These are phyloP conservation scores for Talaromyces adpressus DNA, from an alignment of 495 filamentous ascomycete genomes.

Conservation along the genomic window DNA sequence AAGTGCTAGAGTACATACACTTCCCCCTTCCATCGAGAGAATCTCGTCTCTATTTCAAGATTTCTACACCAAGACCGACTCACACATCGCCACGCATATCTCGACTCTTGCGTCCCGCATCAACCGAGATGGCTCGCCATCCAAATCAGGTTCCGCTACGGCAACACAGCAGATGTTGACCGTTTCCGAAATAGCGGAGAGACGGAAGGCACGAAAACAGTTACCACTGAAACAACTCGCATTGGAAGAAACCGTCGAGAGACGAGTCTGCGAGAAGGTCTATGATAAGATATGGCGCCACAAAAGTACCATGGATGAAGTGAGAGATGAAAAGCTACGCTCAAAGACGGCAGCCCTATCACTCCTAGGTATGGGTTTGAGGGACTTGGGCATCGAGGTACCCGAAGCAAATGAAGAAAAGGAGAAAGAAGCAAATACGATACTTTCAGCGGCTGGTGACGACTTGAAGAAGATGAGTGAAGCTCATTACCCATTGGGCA, in stretches of 20 bases:
- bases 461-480: slow-evolving; percentile 78
- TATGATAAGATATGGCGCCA: slow-evolving; percentile 89
- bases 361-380: slow-evolving; percentile 81
- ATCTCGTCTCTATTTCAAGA: slow-evolving; percentile 88
- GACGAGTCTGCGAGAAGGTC: slow-evolving; percentile 76
- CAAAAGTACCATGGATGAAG: slow-evolving; percentile 86
- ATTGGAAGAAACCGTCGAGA: slow-evolving; percentile 89
- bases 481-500: slow-evolving; percentile 79
- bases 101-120: slow-evolving; percentile 69
- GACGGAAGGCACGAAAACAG: slow-evolving; percentile 66
- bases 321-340: slow-evolving; percentile 87
- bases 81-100: slow-evolving; percentile 84
- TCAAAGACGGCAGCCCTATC: slow-evolving; percentile 89
- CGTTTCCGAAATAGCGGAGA: slow-evolving; percentile 69
- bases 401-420: slow-evolving; percentile 46
- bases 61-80: slow-evolving; percentile 78
- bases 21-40: slow-evolving; percentile 75
- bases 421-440: slow-evolving; percentile 63
- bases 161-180: slow-evolving; percentile 88
- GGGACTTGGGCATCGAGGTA: slow-evolving; percentile 74
- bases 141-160: slow-evolving; percentile 22
- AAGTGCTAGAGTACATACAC: slow-evolving; percentile 76
- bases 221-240: slow-evolving; percentile 68
- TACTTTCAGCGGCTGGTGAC: slow-evolving; percentile 66
- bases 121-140: slow-evolving; percentile 50